Conservation (phyloP, 257 asterid genomes). For the Misopates orontium region DNA sequence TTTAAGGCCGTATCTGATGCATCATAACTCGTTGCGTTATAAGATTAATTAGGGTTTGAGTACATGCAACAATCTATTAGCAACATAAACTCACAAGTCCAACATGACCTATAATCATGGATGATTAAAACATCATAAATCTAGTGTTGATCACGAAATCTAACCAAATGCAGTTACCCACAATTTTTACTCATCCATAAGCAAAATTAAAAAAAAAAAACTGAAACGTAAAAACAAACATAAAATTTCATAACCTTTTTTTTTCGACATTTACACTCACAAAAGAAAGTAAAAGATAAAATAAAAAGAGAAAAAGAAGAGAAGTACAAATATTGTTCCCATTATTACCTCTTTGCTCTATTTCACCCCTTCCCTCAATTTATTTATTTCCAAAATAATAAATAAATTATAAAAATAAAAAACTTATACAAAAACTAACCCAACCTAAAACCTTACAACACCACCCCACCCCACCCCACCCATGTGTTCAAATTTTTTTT, state of each 20-base stretch:
- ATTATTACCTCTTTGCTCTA: conserved; percentile 27
- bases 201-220: too few relatives aligned
- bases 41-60: too few relatives aligned
- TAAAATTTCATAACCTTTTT: conserved; percentile 27
- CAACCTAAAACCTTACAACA: too few relatives aligned
- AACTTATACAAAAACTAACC: conserved; percentile 26
- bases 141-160: too few relatives aligned
- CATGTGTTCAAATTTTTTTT: conserved; percentile 25
- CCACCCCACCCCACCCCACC: conserved; percentile 18
- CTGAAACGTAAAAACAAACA: conserved; percentile 10
- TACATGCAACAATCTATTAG: too few relatives aligned
- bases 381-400: conserved; percentile 52
- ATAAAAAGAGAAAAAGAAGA: conserved; percentile 23
- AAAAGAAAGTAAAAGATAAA: too few relatives aligned
- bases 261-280: conserved; percentile 51
- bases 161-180: too few relatives aligned
- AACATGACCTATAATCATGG: too few relatives aligned
- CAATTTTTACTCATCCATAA: background rate
- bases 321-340: conserved; percentile 28
- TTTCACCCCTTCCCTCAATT: conserved; percentile 31
- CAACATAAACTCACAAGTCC: too few relatives aligned
- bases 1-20: too few relatives aligned
- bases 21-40: too few relatives aligned
- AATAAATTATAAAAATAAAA: conserved; percentile 48
- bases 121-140: too few relatives aligned